Conservation (phyloP, 495 filamentous ascomycete genomes). For the Polyplosphaeria fusca region DNA sequence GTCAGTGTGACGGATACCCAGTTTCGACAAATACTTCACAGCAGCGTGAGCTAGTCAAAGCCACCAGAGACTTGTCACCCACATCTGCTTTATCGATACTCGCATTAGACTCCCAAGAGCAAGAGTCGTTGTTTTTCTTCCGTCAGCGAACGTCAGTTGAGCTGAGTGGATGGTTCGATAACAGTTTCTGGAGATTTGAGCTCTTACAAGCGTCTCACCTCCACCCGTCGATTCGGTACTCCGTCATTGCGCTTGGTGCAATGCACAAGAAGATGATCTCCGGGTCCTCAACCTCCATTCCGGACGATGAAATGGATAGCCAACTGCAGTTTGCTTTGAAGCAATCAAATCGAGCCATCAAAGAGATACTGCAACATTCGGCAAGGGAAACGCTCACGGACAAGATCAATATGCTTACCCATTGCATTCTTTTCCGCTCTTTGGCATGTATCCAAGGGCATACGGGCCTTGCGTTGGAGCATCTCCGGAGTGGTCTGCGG, state of each 20-base stretch:
- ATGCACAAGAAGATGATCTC: conserved; percentile 32
- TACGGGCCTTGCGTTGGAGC: conserved; percentile 21
- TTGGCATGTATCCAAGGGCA: conserved; percentile 30
- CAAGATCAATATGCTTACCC: conserved; percentile 20
- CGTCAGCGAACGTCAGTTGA: conserved; percentile 36
- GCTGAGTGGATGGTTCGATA: conserved; percentile 44
- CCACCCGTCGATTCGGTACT: conserved; percentile 45
- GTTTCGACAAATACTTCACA: background rate
- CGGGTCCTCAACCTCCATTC: conserved; percentile 10
- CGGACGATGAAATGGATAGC: conserved; percentile 22
- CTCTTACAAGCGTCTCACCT: conserved; percentile 43
- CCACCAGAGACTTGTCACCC: background rate
- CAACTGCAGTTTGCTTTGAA: conserved; percentile 26
- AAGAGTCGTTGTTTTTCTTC: conserved; percentile 45
- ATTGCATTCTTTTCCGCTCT: conserved; percentile 23
- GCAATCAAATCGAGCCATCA: conserved; percentile 29
- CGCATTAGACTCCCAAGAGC: conserved; percentile 31
- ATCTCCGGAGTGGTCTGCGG: conserved; percentile 23
- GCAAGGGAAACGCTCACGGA: conserved; percentile 8
- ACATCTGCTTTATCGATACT: background rate
- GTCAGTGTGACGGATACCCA: conserved; percentile 31
- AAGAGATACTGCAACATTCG: conserved; percentile 9
- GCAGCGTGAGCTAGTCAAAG: background rate
- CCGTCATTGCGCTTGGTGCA: conserved; percentile 44
- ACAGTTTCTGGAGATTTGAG: conserved; percentile 44